Base-by-base conservation (phyloP, 2,329 filamentous ascomycete species). In the Epichloe sp. region DNA sequence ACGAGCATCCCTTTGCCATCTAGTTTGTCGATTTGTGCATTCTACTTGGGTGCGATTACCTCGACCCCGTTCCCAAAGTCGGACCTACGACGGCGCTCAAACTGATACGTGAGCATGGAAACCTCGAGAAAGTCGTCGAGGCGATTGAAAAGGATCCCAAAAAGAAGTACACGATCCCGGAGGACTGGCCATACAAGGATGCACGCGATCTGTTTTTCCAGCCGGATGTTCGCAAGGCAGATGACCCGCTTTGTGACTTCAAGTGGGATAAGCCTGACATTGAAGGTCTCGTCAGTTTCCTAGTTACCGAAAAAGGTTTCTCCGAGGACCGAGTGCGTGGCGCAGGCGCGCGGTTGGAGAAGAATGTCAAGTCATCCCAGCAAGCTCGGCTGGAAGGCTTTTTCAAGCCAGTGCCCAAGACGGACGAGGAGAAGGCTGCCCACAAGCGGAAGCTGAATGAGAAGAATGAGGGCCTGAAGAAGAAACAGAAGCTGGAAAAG, bases 21-120 rank as follows among this genome's bases (percentile, higher is more conserved):
- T 62, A 96, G 85, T 98, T 98, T 66, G 89, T 98, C 62, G 93
- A 98, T 67, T 82, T 98, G 48, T 98, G 93, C 64, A 98, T 98
- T 61, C 79, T 98, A 11, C 85, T 98, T 44, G 93, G 93, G 59
- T 98, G 93, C 69, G 93, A 98, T 66, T 98, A 98, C 64, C 82
- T 97, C 64, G 93, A 98, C 60, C 91, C 93, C 0, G 86, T 98
- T 58, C 93, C 93, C 60, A 96, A 95, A 65, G 77, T 98, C 56
- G 93, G 93, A 19, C 91, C 93, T 4, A 85, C 82, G 60, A 96
- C 93, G 0, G 93, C 93, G 2, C 76, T 97, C 49, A 95, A 94
- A 67, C 75, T 98, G 54, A 96, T 98, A 60, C 88, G 89, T 58
- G 91, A 98, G 62, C 83, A 97, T 70, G 87, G 87, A 49, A 81